Evolutionary conservation across 2,329 filamentous ascomycete species (phyloP), one percentile per base, ranked within the genome.

Genomic region (Endoconidiophora polonica): DNA sequence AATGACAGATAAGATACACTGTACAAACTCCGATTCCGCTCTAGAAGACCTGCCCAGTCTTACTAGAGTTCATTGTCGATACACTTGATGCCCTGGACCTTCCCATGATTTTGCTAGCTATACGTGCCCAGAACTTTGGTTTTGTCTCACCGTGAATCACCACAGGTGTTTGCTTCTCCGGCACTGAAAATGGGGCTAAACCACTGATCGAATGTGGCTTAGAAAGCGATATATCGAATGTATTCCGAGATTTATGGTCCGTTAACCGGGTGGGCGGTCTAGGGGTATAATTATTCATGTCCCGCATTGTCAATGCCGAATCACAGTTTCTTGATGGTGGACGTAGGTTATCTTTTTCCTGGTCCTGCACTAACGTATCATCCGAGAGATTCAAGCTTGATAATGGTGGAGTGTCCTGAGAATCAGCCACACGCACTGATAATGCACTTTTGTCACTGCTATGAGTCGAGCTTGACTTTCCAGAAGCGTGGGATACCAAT

Each of bases 41-140:
- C 29, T 33, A 33, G 29, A 33, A 33, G 29, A 33, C 29, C 29
- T 12, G 9, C 29, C 29, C 29, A 9, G 9, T 33, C 29, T 33
- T 33, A 33, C 29, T 4, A 33, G 29, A 33, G 29, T 33, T 33
- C 4, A 33, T 33, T 33, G 29, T 12, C 29, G 29, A 33, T 33
- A 33, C 12, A 33, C 29, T 33, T 33, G 29, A 33, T 33, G 29
- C 29, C 29, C 29, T 42, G 14, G 29, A 18, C 12, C 39, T 41
- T 44, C 46, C 43, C 36, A 33, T 33, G 5, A 53, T 22, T 41
- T 39, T 53, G 38, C 29, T 49, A 26, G 51, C 45, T 18, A 53
- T 36, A 44, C 51, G 51, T 20, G 26, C 39, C 51, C 51, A 53
- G 16, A 53, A 44, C n/a, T 41, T 43, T 20, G 43, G 51, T 29